Conservation (phyloP, 208 protist genomes). For the Acanthamoeba triangularis region DNA sequence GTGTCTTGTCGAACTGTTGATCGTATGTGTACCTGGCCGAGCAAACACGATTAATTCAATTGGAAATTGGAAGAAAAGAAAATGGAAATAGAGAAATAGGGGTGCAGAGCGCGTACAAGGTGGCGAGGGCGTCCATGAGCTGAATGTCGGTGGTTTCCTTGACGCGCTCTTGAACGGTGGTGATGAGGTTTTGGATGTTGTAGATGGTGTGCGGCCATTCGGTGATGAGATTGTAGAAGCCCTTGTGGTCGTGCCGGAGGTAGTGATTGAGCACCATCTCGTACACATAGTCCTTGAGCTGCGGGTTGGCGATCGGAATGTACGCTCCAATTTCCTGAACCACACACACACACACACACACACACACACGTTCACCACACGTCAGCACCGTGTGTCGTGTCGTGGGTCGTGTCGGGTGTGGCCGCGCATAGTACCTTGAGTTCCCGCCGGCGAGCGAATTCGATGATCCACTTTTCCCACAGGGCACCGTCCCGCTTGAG, state of each 20-base stretch:
- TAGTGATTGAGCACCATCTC: constrained; percentile 86
- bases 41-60: too few species aligned
- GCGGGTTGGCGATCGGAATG: constrained; percentile 88
- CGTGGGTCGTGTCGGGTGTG: too few species aligned
- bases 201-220: constrained; percentile 89
- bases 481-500: constrained; percentile 78
- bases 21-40: constrained; percentile 82
- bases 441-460: constrained; percentile 84
- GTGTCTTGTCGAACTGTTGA: constrained; percentile 85
- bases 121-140: constrained; percentile 85
- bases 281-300: constrained; percentile 82
- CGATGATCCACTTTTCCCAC: constrained; percentile 91
- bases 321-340: constrained; percentile 86
- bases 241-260: constrained; percentile 13
- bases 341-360: too few species aligned
- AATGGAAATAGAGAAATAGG: background rate
- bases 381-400: background rate
- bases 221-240: constrained; percentile 60
- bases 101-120: constrained; percentile 72
- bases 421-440: constrained; percentile 71
- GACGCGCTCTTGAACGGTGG: constrained; percentile 75
- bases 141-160: constrained; percentile 62
- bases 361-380: too few species aligned
- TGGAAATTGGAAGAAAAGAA: too few species aligned
- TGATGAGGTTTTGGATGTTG: constrained; percentile 86